phyloP scores from a whole-genome alignment of 1,139 yeast species.

The Geotrichum citri-aurantii region DNA sequence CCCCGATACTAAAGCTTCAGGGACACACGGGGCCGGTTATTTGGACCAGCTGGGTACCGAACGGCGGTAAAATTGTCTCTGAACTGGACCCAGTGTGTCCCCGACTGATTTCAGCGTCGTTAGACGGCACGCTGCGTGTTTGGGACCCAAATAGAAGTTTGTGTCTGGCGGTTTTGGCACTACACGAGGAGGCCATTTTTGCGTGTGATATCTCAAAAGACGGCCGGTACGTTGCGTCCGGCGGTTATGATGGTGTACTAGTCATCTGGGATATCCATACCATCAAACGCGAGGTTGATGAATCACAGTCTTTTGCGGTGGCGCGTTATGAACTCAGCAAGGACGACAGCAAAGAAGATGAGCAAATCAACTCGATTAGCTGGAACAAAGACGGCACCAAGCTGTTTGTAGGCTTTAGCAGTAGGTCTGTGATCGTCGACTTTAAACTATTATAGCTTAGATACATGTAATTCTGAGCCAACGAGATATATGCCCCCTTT shows the following conservation, averaged over 20 bases:
- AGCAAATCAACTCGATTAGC: slow-evolving; percentile 23
- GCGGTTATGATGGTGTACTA: slow-evolving; percentile 56
- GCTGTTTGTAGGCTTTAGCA: slow-evolving; percentile 26
- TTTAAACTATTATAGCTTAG: background rate
- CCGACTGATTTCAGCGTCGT: slow-evolving; percentile 45
- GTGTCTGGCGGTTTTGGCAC: slow-evolving; percentile 37
- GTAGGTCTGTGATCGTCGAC: slow-evolving; percentile 17
- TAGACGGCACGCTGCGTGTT: slow-evolving; percentile 64
- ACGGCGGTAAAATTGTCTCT: slow-evolving; percentile 12
- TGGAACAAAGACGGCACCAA: slow-evolving; percentile 28
- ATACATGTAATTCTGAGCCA: background rate
- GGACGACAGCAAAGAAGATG: slow-evolving; percentile 2
- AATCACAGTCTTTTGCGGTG: slow-evolving; percentile 10
- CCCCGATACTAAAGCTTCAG: slow-evolving; percentile 27
- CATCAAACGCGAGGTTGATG: slow-evolving; percentile 1
- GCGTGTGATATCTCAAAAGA: slow-evolving; percentile 50
- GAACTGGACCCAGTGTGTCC: slow-evolving; percentile 20
- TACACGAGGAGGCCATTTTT: slow-evolving; percentile 50
- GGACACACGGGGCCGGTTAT: slow-evolving; percentile 34
- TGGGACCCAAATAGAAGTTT: slow-evolving; percentile 56
- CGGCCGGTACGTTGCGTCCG: slow-evolving; percentile 49
- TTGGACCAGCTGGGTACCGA: slow-evolving; percentile 30
- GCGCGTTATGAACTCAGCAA: slow-evolving; percentile 16
- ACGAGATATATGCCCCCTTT: background rate
- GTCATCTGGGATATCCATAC: slow-evolving; percentile 46